phyloP scores from a whole-genome alignment of 1,139 yeast genomes.

The Suhomyces wounanorum region DNA sequence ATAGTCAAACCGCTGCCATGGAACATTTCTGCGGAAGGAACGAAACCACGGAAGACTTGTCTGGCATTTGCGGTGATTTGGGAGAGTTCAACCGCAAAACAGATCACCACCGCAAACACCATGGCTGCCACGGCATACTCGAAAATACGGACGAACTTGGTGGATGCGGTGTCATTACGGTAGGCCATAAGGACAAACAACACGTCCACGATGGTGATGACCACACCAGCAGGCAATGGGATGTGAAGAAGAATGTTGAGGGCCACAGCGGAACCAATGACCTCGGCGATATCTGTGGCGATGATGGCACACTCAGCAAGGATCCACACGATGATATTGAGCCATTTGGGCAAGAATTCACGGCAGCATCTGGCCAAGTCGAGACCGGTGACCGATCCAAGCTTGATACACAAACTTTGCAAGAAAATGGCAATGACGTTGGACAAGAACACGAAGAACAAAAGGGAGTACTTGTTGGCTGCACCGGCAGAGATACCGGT shows the following conservation, averaged over 20 bases:
- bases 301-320: conserved; percentile 80
- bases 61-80: conserved; percentile 52
- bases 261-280: conserved; percentile 86
- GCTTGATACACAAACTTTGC: conserved; percentile 69
- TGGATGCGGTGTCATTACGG: conserved; percentile 64
- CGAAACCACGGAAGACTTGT: conserved; percentile 66
- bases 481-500: conserved; percentile 83
- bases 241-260: conserved; percentile 65
- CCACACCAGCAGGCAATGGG: conserved; percentile 80
- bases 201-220: conserved; percentile 70
- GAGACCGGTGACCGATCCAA: conserved; percentile 80
- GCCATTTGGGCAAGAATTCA: conserved; percentile 59
- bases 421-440: conserved; percentile 73
- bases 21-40: conserved; percentile 66
- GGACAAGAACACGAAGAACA: conserved; percentile 67
- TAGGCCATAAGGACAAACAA: conserved; percentile 74
- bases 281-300: conserved; percentile 86
- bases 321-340: conserved; percentile 58
- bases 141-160: conserved; percentile 62
- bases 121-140: conserved; percentile 67
- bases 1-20: conserved; percentile 65
- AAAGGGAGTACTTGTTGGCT: conserved; percentile 57
- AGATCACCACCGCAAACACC: conserved; percentile 69
- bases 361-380: conserved; percentile 75
- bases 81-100: conserved; percentile 70